Conservation (phyloP, 2,329 filamentous ascomycete species). For the Helotiales sp. region DNA sequence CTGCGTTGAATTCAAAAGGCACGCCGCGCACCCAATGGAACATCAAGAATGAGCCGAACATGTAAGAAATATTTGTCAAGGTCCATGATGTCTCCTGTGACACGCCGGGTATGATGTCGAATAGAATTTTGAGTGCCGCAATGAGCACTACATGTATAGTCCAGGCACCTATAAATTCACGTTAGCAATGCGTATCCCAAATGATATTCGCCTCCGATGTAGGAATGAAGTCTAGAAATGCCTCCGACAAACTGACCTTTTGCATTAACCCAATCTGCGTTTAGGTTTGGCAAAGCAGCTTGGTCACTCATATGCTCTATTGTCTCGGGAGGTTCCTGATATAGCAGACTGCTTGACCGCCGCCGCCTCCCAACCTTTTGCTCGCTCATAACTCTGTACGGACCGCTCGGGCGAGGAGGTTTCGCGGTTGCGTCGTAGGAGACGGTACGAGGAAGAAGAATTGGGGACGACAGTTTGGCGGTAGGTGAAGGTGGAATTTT, state of each 20-base stretch:
- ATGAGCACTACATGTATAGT: conserved; percentile 96
- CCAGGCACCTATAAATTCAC: conserved; percentile 74
- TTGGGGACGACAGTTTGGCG: conserved; percentile 93
- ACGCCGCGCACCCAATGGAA: conserved; percentile 98
- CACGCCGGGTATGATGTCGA: conserved; percentile 92
- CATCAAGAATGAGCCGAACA: conserved; percentile 99
- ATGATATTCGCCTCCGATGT: not conserved
- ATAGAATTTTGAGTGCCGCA: conserved; percentile 88
- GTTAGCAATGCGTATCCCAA: conserved; percentile 12
- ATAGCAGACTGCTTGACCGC: conserved; percentile 96
- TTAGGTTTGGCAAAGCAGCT: conserved; percentile 89
- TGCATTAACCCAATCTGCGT: conserved; percentile 98
- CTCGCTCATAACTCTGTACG: conserved; percentile 53
- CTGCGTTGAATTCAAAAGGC: conserved; percentile 97
- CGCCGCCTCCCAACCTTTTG: conserved; percentile 75
- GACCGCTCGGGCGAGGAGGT: conserved; percentile 59
- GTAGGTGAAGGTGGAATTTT: conserved; percentile 55
- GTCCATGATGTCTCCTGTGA: conserved; percentile 99
- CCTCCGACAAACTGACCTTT: conserved; percentile 69
- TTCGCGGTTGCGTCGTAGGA: conserved; percentile 85
- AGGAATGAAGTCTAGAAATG: conserved; percentile 3
- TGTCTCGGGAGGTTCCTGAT: conserved; percentile 94
- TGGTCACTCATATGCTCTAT: conserved; percentile 98
- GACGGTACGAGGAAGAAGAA: conserved; percentile 85
- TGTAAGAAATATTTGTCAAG: conserved; percentile 97